Percentiles rank a stretch among this genome's conserved stretches.
These are phyloP conservation scores for Hymenotorrendiella dingleyae DNA, from an alignment of 2,329 filamentous ascomycete genomes.

Conservation along the genomic window DNA sequence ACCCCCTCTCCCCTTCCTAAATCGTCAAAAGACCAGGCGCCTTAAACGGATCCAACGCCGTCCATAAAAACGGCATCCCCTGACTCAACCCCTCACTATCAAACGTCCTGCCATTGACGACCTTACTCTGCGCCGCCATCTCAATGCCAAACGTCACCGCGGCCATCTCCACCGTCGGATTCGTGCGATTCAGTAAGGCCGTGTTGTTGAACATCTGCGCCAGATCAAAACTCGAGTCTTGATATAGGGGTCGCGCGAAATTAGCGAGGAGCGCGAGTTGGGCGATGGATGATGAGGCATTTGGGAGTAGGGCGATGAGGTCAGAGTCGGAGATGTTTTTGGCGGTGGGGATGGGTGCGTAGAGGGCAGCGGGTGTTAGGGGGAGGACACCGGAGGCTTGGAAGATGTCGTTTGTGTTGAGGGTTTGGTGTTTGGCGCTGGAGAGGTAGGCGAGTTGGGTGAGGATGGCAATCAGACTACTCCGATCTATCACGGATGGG, in stretches of 20 bases:
- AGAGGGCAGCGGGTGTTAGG: slow-evolving; percentile 38
- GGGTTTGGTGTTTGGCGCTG: slow-evolving; percentile 35
- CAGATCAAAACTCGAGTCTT: slow-evolving; percentile 33
- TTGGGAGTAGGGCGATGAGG: slow-evolving; percentile 34
- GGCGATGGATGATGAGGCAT: slow-evolving; percentile 28
- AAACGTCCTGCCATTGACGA: slow-evolving; percentile 36
- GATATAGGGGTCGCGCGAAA: slow-evolving; percentile 38
- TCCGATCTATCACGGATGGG: slow-evolving; percentile 26
- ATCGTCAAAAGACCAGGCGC: slow-evolving; percentile 6
- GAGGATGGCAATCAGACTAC: slow-evolving; percentile 36
- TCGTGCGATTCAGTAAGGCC: slow-evolving; percentile 32
- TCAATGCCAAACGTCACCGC: slow-evolving; percentile 31
- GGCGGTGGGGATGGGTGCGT: slow-evolving; percentile 32
- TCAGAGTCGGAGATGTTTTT: slow-evolving; percentile 35
- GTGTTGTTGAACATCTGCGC: slow-evolving; percentile 37
- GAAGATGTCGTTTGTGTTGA: slow-evolving; percentile 36
- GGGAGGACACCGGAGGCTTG: slow-evolving; percentile 31
- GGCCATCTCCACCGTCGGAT: slow-evolving; percentile 29
- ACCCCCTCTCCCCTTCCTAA: too few species aligned
- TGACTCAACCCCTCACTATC: slow-evolving; percentile 37
- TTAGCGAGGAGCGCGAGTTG: slow-evolving; percentile 34
- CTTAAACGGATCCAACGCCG: slow-evolving; percentile 13
- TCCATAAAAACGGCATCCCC: slow-evolving; percentile 42
- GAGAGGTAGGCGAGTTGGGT: slow-evolving; percentile 36
- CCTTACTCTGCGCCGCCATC: slow-evolving; percentile 36